Conservation (phyloP, 2,329 filamentous ascomycete genomes). For the Hymenoscyphus salicellus region DNA sequence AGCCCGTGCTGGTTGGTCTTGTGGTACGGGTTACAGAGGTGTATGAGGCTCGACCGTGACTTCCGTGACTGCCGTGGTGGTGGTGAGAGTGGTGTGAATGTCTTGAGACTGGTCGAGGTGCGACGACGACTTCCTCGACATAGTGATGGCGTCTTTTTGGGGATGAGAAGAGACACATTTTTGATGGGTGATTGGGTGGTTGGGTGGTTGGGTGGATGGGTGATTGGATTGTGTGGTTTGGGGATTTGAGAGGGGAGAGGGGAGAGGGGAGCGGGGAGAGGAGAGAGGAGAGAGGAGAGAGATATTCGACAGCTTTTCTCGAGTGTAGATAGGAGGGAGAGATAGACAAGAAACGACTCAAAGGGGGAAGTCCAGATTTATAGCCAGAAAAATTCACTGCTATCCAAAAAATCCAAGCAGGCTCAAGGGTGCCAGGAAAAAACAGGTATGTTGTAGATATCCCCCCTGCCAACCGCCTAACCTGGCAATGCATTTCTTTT, state of each 20-base stretch:
- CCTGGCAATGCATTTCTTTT: background rate
- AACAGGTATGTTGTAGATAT: background rate
- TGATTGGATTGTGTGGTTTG: background rate
- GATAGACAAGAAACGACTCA: background rate
- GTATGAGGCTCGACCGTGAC: constrained; percentile 27
- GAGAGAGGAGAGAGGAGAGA: background rate
- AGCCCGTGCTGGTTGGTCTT: constrained; percentile 17
- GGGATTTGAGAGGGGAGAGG: background rate
- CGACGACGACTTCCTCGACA: constrained; percentile 31
- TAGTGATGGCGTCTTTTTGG: constrained; percentile 27
- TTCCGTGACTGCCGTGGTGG: constrained; percentile 19
- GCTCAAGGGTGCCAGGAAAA: background rate
- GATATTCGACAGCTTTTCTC: background rate
- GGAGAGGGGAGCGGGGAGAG: background rate
- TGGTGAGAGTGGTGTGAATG: constrained; percentile 18
- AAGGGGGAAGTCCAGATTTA: constrained; percentile 1
- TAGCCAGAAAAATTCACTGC: background rate
- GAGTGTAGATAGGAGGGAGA: background rate
- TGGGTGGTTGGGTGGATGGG: background rate
- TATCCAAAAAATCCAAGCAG: background rate
- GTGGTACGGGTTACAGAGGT: constrained; percentile 28
- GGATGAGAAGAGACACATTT: constrained; percentile 33
- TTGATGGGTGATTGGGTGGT: constrained; percentile 7
- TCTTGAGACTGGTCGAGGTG: constrained; percentile 29
- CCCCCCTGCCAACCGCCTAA: background rate